These are phyloP conservation scores for Colletotrichum filicis DNA, from an alignment of 2,329 filamentous ascomycete species.

Conservation along the genomic window DNA sequence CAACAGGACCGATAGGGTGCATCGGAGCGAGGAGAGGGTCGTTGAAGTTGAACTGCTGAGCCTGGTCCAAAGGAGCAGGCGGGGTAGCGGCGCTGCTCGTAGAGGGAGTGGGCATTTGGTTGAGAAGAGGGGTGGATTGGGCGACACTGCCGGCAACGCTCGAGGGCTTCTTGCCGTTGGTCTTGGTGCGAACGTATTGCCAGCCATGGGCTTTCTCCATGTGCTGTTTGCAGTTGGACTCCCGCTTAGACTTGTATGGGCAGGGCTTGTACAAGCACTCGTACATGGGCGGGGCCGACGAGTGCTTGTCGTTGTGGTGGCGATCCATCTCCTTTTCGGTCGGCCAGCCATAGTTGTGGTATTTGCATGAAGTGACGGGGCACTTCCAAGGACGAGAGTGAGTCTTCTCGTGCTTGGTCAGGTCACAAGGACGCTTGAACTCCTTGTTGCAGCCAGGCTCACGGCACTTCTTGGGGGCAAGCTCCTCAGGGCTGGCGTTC, in stretches of 20 bases:
- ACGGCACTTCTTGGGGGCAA: conserved; percentile 81
- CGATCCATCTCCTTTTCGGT: conserved; percentile 98
- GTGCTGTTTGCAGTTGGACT: conserved; percentile 98
- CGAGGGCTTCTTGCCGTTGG: conserved; percentile 76
- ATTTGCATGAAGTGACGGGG: conserved; percentile 84
- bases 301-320: conserved; percentile 97
- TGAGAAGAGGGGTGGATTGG: conserved; percentile 68
- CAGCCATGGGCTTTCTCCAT: conserved; percentile 98
- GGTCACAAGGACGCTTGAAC: conserved; percentile 96
- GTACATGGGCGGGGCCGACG: conserved; percentile 80
- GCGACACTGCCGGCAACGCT: conserved; percentile 58
- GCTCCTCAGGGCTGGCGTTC: conserved; percentile 86
- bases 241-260: conserved; percentile 93
- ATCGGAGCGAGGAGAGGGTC: conserved; percentile 24
- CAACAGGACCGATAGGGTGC: conserved; percentile 35
- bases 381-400: conserved; percentile 98
- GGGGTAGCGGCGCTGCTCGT: conserved; percentile 69
- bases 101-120: conserved; percentile 71
- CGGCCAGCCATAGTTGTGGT: conserved; percentile 89
- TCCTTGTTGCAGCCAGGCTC: conserved; percentile 85
- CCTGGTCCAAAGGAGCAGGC: conserved; percentile 55
- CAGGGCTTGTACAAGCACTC: conserved; percentile 86
- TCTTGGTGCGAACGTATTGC: conserved; percentile 92
- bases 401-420: conserved; percentile 98
- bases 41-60: conserved; percentile 42